These are phyloP conservation scores for Moesziomyces antarcticus DNA, from an alignment of 1,284 basidiomycete species.

Conservation along the genomic window DNA sequence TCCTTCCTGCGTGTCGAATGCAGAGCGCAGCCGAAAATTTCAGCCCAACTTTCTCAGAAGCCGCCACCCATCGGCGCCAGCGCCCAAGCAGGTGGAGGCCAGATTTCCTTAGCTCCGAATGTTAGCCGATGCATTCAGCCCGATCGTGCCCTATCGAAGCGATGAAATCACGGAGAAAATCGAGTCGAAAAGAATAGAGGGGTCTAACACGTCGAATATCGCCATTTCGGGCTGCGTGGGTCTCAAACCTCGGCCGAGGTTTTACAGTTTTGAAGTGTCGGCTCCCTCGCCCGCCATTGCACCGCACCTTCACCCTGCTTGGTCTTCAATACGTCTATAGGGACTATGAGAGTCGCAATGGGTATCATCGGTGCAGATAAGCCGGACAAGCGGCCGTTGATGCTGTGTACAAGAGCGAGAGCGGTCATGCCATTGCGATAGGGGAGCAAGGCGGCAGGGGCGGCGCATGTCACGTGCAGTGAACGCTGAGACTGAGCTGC, in stretches of 20 bases:
- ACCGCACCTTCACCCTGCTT: not conserved
- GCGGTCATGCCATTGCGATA: not conserved
- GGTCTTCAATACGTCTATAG: not conserved
- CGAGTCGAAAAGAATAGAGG: not conserved
- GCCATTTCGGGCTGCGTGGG: not conserved
- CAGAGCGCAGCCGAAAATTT: constrained; percentile 23
- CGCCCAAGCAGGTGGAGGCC: constrained; percentile 20
- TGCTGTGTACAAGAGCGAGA: not conserved
- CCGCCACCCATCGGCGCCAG: constrained; percentile 2
- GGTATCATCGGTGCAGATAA: too few species aligned
- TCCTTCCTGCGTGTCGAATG: not conserved
- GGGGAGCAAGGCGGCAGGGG: too few species aligned
- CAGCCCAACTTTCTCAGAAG: constrained; percentile 2
- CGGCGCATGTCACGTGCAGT: not conserved
- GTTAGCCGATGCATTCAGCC: constrained; percentile 8
- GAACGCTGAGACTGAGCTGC: not conserved
- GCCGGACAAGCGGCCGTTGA: not conserved
- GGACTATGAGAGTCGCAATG: too few species aligned
- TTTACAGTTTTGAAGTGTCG: constrained; percentile 4
- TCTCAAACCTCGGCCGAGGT: constrained; percentile 9
- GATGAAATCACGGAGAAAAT: not conserved
- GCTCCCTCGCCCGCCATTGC: not conserved
- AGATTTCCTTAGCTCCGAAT: constrained; percentile 8
- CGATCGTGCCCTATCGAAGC: not conserved
- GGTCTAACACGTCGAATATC: not conserved